Evolutionary conservation across 1,284 basidiomycete species (phyloP).

Genomic region (Lentinula novae-zelandiae): DNA sequence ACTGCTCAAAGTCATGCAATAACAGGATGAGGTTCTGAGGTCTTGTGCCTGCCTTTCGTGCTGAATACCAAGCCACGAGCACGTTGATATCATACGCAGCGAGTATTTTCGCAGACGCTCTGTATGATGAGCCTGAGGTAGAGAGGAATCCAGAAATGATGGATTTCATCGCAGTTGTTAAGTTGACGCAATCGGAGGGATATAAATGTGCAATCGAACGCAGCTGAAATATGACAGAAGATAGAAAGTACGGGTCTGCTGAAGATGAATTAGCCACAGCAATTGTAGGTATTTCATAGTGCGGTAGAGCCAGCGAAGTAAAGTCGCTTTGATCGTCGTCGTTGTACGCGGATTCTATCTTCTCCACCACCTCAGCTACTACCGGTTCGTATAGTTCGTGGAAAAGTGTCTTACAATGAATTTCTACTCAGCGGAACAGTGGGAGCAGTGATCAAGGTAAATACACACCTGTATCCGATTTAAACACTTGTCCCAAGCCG

Average conservation of each 20-base stretch:
- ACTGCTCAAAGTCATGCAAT: slow-evolving; percentile 68
- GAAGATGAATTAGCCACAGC: slow-evolving; percentile 43
- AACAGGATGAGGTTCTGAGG: slow-evolving; percentile 37
- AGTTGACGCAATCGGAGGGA: slow-evolving; percentile 53
- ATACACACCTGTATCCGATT: slow-evolving; percentile 11
- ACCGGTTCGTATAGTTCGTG: slow-evolving; percentile 38
- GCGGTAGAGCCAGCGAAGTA: slow-evolving; percentile 43
- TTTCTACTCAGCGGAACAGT: not conserved
- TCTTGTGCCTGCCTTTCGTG: slow-evolving; percentile 22
- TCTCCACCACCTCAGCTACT: slow-evolving; percentile 34
- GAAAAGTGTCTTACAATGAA: slow-evolving; percentile 4
- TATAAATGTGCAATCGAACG: slow-evolving; percentile 47
- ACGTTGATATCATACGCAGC: slow-evolving; percentile 58
- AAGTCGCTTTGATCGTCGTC: slow-evolving; percentile 16
- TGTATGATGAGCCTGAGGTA: slow-evolving; percentile 29
- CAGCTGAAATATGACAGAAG: slow-evolving; percentile 33
- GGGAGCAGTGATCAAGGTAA: not conserved
- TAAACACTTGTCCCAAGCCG: slow-evolving; percentile 11
- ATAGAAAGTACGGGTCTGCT: slow-evolving; percentile 37
- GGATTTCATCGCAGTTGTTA: slow-evolving; percentile 51
- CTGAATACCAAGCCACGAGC: slow-evolving; percentile 55
- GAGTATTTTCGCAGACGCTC: slow-evolving; percentile 45
- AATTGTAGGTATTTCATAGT: slow-evolving; percentile 51
- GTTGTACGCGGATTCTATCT: slow-evolving; percentile 37
- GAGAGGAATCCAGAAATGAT: slow-evolving; percentile 54